A percentile compares a stretch with the other conserved stretches of the same genome.
Evolutionary conservation across 164 flowering plant genomes (phyloP).

Genomic region (Magnolia sinica): DNA sequence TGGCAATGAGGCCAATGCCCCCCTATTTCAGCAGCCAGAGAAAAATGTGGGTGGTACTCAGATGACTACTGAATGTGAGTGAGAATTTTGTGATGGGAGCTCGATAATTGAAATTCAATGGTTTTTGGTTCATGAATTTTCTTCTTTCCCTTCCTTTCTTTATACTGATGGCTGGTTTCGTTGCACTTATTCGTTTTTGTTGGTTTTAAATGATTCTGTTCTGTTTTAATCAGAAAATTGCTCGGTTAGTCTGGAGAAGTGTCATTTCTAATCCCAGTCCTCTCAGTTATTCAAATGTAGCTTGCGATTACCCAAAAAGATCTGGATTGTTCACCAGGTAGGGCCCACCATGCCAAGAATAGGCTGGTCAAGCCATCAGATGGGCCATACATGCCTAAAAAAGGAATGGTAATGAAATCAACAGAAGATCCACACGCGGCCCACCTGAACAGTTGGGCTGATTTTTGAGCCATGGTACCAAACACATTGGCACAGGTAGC

Average conservation of each 20-base stretch:
- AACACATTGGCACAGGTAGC: not conserved
- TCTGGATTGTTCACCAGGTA: not conserved
- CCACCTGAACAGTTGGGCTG: not conserved
- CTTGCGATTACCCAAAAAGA: not conserved
- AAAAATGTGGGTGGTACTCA: too few species aligned
- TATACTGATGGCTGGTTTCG: not conserved
- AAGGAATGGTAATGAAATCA: not conserved
- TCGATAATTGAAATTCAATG: not conserved
- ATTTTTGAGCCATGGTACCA: not conserved
- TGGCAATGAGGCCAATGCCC: not conserved
- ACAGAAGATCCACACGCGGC: not conserved
- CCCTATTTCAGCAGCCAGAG: not conserved
- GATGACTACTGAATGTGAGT: not conserved
- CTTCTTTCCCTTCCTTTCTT: not conserved
- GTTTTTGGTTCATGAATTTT: not conserved
- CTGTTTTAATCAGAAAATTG: not conserved
- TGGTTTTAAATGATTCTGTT: conserved; percentile 1
- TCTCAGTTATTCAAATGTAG: not conserved
- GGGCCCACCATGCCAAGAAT: not conserved
- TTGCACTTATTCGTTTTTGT: not conserved
- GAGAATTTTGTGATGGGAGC: not conserved
- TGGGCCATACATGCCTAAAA: not conserved
- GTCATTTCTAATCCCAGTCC: too few species aligned
- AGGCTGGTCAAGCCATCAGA: not conserved
- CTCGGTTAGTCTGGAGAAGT: not conserved